These are phyloP conservation scores for Filosporella fistucella DNA, from an alignment of 495 filamentous ascomycete genomes.

Conservation along the genomic window DNA sequence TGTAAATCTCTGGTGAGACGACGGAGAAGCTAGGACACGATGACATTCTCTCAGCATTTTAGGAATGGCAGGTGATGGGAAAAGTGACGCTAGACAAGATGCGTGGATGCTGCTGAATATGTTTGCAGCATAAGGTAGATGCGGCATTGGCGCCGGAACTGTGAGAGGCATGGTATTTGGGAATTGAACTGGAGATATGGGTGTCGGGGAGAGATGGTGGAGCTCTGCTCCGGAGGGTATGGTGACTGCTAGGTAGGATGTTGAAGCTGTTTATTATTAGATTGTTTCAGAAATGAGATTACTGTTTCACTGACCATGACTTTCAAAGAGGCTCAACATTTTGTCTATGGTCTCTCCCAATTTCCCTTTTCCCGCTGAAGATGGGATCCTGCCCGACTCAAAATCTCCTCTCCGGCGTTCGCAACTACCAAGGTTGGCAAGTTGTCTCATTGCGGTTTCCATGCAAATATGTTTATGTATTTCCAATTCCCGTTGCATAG, in stretches of 20 bases:
- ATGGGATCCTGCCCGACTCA: not conserved
- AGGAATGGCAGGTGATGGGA: conserved; percentile 14
- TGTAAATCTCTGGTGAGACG: not conserved
- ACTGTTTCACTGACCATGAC: conserved; percentile 9
- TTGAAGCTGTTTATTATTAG: conserved; percentile 7
- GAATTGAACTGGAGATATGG: conserved; percentile 6
- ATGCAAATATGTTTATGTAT: conserved; percentile 18
- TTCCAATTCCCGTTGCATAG: conserved; percentile 12
- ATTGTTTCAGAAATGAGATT: not conserved
- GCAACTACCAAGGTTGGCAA: not conserved
- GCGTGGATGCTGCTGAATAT: conserved; percentile 13
- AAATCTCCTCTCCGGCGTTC: not conserved
- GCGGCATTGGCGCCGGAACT: not conserved
- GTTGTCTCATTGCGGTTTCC: conserved; percentile 6
- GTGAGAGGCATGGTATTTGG: conserved; percentile 10
- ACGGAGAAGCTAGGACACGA: conserved; percentile 6
- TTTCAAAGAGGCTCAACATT: conserved; percentile 14
- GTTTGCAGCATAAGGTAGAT: conserved; percentile 15
- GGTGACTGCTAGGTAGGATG: conserved; percentile 9
- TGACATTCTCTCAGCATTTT: conserved; percentile 16
- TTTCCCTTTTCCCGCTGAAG: not conserved
- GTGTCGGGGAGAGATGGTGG: conserved; percentile 11
- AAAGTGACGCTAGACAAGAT: conserved; percentile 6
- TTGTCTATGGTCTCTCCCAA: not conserved
- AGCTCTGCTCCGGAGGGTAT: conserved; percentile 1